phyloP scores from a whole-genome alignment of 805 yeast genomes.

The Wickerhamiella musiphila region DNA sequence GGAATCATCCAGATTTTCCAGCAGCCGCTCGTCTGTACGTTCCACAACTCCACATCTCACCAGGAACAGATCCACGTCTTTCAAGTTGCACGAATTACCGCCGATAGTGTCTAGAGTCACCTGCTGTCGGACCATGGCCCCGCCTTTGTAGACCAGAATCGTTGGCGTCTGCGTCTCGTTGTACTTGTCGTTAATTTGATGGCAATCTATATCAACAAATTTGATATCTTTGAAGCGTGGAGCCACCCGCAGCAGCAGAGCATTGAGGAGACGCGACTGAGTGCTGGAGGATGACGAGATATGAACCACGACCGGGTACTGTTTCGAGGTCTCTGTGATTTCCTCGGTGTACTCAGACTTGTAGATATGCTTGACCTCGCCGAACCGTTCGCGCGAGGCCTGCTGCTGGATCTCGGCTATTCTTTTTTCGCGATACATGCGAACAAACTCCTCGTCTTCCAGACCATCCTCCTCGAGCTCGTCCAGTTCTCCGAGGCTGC shows the following conservation, averaged over 20 bases:
- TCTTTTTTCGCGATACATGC: conserved; percentile 58
- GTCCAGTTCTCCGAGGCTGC: conserved; percentile 65
- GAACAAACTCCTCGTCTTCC: conserved; percentile 60
- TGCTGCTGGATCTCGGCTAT: conserved; percentile 53
- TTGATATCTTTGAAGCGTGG: conserved; percentile 61
- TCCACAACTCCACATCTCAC: conserved; percentile 50
- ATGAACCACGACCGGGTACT: conserved; percentile 56
- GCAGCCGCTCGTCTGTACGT: conserved; percentile 48
- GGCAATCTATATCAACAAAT: conserved; percentile 81
- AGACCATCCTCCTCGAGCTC: conserved; percentile 86
- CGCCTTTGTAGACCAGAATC: conserved; percentile 59
- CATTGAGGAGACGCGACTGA: conserved; percentile 56
- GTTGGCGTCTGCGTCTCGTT: conserved; percentile 90
- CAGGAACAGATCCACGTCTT: conserved; percentile 58
- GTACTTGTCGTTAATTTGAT: conserved; percentile 80
- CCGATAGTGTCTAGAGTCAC: conserved; percentile 70
- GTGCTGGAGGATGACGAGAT: conserved; percentile 42
- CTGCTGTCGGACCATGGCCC: conserved; percentile 61
- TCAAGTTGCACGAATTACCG: conserved; percentile 54
- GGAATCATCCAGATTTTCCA: conserved; percentile 26
- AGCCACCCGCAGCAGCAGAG: conserved; percentile 43
- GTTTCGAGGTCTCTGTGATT: conserved; percentile 64
- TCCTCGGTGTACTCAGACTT: conserved; percentile 80
- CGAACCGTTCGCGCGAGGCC: conserved; percentile 42
- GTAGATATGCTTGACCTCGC: conserved; percentile 57